Conservation (phyloP, 2,329 filamentous ascomycete species). For the Escovopsis sp. region DNA sequence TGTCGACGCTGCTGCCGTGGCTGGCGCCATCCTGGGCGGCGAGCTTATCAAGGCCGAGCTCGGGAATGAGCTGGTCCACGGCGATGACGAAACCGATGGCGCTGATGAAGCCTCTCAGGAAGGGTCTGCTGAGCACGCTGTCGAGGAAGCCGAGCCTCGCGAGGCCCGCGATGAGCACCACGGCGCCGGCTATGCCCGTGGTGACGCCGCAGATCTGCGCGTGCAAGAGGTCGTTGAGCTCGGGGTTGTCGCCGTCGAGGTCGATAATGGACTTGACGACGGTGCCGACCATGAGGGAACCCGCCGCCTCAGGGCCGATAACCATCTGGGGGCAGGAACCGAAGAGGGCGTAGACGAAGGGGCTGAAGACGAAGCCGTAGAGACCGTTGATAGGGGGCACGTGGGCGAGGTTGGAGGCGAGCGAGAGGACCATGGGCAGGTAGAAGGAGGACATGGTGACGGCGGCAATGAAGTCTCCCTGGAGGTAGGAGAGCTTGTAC, state of each 20-base stretch:
- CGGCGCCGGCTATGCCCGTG: slow-evolving; percentile 72
- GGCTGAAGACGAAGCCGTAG: slow-evolving; percentile 88
- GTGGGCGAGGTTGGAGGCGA: slow-evolving; percentile 83
- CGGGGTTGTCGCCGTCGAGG: slow-evolving; percentile 43
- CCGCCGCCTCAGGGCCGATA: slow-evolving; percentile 86
- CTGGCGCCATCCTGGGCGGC: slow-evolving; percentile 51
- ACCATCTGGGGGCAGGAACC: slow-evolving; percentile 89
- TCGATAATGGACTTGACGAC: slow-evolving; percentile 69
- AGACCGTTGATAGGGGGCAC: slow-evolving; percentile 86
- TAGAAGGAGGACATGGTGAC: slow-evolving; percentile 98
- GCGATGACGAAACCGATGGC: slow-evolving; percentile 94
- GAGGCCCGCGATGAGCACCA: slow-evolving; percentile 75
- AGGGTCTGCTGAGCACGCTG: slow-evolving; percentile 83
- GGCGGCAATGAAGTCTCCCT: slow-evolving; percentile 75
- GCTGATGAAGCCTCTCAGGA: slow-evolving; percentile 88
- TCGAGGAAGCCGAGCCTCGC: slow-evolving; percentile 84
- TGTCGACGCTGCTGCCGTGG: slow-evolving; percentile 77
- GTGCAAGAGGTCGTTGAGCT: slow-evolving; percentile 51
- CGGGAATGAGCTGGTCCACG: slow-evolving; percentile 84
- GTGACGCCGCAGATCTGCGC: slow-evolving; percentile 78
- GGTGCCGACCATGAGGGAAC: slow-evolving; percentile 76
- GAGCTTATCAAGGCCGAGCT: slow-evolving; percentile 58
- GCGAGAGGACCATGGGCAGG: slow-evolving; percentile 89
- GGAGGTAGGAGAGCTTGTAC: slow-evolving; percentile 68
- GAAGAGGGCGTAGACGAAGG: slow-evolving; percentile 76